Conservation (phyloP, 352 stramenopile genomes). For the Poterioochromonas sp. region DNA sequence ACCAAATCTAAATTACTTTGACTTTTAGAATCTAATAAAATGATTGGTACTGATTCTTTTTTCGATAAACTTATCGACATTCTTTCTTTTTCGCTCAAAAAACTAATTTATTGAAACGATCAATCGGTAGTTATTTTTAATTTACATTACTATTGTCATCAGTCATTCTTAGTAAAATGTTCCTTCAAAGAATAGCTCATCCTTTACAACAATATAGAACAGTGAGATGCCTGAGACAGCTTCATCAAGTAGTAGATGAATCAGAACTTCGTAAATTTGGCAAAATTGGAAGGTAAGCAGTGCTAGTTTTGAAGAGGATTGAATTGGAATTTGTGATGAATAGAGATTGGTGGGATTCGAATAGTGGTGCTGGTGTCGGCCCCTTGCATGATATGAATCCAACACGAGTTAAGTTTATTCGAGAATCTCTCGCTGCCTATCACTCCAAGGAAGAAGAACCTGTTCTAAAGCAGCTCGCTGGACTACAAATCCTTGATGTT, state of each 20-base stretch:
- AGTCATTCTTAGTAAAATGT: background rate
- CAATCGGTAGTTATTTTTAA: too few species aligned
- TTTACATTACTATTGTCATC: background rate
- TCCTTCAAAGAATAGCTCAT: background rate
- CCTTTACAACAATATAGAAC: background rate
- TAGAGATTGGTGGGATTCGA: constrained; percentile 44
- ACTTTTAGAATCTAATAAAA: too few species aligned
- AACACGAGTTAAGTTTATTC: constrained; percentile 41
- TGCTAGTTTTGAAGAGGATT: background rate
- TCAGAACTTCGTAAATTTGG: background rate
- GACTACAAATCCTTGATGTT: constrained; percentile 54
- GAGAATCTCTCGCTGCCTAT: background rate
- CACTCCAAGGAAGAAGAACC: constrained; percentile 22
- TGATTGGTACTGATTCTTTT: too few species aligned
- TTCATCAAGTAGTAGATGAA: background rate
- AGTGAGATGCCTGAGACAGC: background rate
- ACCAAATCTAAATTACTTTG: too few species aligned
- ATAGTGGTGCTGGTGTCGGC: constrained; percentile 39
- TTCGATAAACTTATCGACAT: too few species aligned
- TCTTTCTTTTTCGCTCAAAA: background rate
- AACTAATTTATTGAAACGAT: background rate
- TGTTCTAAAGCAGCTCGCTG: constrained; percentile 37
- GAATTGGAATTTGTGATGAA: background rate
- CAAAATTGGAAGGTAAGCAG: constrained; percentile 16
- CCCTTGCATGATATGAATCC: constrained; percentile 50